Evolutionary conservation across 2,329 filamentous ascomycete genomes (phyloP), one percentile per base, ranked within the genome.

Genomic region (Colletotrichum coccodes): DNA sequence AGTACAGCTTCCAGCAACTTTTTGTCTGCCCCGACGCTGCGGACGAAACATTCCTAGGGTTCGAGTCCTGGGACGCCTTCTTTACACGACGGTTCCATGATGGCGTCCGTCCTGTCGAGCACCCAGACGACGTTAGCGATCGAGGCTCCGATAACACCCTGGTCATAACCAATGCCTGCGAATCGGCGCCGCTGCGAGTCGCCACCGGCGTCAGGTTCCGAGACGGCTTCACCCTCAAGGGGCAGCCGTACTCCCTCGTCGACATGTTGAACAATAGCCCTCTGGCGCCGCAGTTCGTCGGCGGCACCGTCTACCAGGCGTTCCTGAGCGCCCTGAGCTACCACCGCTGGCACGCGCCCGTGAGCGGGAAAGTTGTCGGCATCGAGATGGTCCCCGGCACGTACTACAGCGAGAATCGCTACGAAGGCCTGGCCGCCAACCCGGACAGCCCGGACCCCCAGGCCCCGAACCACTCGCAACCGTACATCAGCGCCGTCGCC

Each of bases 261-360:
- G 87, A 92, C 75, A 92, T 92, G 88, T 81, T 93, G 3, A 85
- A 81, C 0, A 79, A 88, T 72, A 88, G 91, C 72, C 74, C 81
- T 0, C 76, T 88, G 1, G 81, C 87, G 0, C 72, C 80, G 8
- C 74, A 87, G 1, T 93, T 93, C 71, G 84, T 82, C 0, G 87
- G 87, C 6, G 91, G 88, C 1, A 92, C 89, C 0, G 81, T 93
- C 32, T 93, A 93, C 77, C 91, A 94, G 74, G 91, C 90, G 0
- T 93, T 92, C 75, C 80, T 94, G 3, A 90, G 85, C 8, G 87
- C 90, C 0, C 79, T 92, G 60, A 90, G 87, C 49, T 93, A 94
- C 76, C 91, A 93, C 77, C 85, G 91, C 30, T 93, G 91, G 91
- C 90, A 93, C 78, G 77, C 87, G 0, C 91, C 91, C n/a, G 85